These are phyloP conservation scores for Chalciporus sp. DNA, from an alignment of 1,284 basidiomycete species.

Conservation along the genomic window DNA sequence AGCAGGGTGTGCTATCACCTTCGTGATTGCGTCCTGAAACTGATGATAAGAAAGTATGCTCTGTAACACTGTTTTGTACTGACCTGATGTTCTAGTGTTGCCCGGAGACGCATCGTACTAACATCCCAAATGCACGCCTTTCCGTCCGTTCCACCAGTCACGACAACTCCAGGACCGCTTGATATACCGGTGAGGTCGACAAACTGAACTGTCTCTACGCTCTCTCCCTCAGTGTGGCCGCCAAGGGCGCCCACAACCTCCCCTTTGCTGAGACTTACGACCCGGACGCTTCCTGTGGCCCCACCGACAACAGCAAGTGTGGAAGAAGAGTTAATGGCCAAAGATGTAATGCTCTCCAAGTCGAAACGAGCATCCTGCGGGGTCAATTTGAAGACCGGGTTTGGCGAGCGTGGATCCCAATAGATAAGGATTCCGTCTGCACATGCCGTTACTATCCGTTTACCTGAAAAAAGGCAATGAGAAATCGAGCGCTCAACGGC, in stretches of 20 bases:
- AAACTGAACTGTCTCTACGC: constrained; percentile 88
- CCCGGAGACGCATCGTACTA: constrained; percentile 77
- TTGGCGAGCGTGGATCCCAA: constrained; percentile 87
- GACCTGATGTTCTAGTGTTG: constrained; percentile 81
- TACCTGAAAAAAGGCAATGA: constrained; percentile 52
- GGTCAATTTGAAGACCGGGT: constrained; percentile 82
- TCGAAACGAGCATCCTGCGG: constrained; percentile 75
- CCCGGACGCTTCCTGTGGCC: constrained; percentile 78
- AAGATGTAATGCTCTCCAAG: constrained; percentile 81
- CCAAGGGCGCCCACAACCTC: constrained; percentile 80
- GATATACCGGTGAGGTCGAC: constrained; percentile 71
- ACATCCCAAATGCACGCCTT: constrained; percentile 96
- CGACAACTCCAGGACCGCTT: constrained; percentile 64
- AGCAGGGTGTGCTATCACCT: constrained; percentile 71
- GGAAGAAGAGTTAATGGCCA: constrained; percentile 84
- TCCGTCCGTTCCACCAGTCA: constrained; percentile 93
- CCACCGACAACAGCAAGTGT: constrained; percentile 90
- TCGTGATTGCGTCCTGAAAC: constrained; percentile 83
- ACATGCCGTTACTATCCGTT: constrained; percentile 87
- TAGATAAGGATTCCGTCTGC: constrained; percentile 84
- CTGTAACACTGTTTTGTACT: constrained; percentile 26
- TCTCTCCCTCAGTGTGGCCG: constrained; percentile 88
- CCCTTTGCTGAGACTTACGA: constrained; percentile 86
- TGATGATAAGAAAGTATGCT: constrained; percentile 2
- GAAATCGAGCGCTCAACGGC: constrained; percentile 1